Evolutionary conservation across 495 filamentous ascomycete genomes (phyloP), one percentile per base, ranked within the genome.

Genomic region (Podospora conica): DNA sequence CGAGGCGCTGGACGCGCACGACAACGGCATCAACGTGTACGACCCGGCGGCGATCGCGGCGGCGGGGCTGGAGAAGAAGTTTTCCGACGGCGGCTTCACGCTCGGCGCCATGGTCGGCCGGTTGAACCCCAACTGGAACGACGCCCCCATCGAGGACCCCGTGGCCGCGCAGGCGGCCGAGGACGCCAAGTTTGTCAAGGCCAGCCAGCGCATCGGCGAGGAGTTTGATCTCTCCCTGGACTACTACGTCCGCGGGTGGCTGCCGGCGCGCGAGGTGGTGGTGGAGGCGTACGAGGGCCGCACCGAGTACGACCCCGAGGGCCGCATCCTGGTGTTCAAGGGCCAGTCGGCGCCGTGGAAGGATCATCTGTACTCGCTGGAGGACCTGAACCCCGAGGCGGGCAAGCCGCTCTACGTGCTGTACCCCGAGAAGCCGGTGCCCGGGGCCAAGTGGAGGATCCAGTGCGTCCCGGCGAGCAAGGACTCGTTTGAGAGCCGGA

Each of bases 1-100:
- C 77, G 95, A 98, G 79, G 91, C 95, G 20, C 86, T 98, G 53
- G 95, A 98, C 78, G 95, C 93, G 64, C 93, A 98, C 76, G 95
- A 98, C 80, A 98, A 98, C 77, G 95, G 95, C 67, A 90, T 98
- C 73, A 84, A 84, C 20, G 86, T 78, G 54, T 97, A 96, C 77
- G 90, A 94, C 70, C 74, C 86, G 2, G 81, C 82, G 8, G 86
- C 79, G 7, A 70, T 96, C 9, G 73, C 77, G 20, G 83, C 84
- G 9, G 88, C 90, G 2, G 86, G 85, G 12, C 71, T 96, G 54
- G 76, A 90, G 75, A 93, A 91, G 79, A 83, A 86, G 63, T 98
- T 96, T 76, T 87, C 86, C 65, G 84, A 92, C 67, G 86, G 88
- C 56, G 91, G 89, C 5, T 91, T 96, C 78, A 90, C 85, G 12